Base-by-base conservation (phyloP, 2,329 filamentous ascomycete genomes). In the Westerdykella sp. region DNA sequence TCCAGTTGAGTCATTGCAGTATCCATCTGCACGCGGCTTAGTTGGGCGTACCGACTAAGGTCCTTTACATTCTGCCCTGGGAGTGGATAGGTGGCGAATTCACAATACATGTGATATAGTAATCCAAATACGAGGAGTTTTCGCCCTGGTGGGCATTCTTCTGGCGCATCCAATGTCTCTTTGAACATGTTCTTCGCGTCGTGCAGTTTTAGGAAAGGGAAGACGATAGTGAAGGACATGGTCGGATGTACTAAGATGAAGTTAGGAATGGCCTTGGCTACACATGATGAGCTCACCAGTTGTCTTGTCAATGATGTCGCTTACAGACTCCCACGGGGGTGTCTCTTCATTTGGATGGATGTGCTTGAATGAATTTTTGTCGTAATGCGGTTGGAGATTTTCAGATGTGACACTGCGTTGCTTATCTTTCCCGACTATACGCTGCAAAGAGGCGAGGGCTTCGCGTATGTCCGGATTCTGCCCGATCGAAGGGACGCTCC, bases 21-120 rank as follows among this genome's bases (percentile, higher is more conserved):
- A 47, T 75, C 70, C 14, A 76, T 54, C 39, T 76, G 76, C 13
- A 59, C 50, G 23, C 63, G 66, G 47, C 73, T 73, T 9, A 67
- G 51, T 2, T 54, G 50, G 1, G 58, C 51, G 43, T 68, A 66
- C 16, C 53, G 45, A 9, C 54, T 40, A 41, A 50, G 47, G 12
- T 28, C 25, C 32, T 42, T 39, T 45, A 51, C 6, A 55, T 42
- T 28, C 47, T 45, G 42, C 13, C 39, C 45, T 6, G 51, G 32
- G 3, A 50, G 22, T 39, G 53, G 45, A 49, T 56, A 43, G 40
- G 38, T 41, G 3, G 49, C 46, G 32, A 62, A 63, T 38, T 65
- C 61, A 16, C 40, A 47, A 18, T 63, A 62, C 0, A 65, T 45
- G 31, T 56, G 60, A 39, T 57, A 56, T 16, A 62, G 40, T 6